Evolutionary conservation across 495 filamentous ascomycete species (phyloP).

Genomic region (Hypomontagnella submonticulosa): DNA sequence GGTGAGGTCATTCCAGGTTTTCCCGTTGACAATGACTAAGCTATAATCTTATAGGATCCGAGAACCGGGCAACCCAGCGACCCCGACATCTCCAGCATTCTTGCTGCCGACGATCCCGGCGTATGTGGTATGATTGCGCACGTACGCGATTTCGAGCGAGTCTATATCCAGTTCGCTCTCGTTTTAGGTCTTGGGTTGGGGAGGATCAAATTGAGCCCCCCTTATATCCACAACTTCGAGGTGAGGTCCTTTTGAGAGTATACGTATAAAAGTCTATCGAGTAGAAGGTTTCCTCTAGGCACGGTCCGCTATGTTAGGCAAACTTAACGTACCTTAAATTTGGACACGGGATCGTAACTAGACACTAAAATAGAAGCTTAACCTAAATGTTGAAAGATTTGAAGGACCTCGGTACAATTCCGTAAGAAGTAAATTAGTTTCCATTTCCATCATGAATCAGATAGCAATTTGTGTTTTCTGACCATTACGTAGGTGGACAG

Average conservation of each 20-base stretch:
- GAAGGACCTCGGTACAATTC: not conserved
- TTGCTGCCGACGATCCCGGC: constrained; percentile 18
- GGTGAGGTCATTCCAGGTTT: constrained; percentile 20
- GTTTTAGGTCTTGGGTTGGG: not conserved
- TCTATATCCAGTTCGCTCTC: not conserved
- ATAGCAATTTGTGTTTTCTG: too few species aligned
- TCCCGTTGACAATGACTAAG: constrained; percentile 19
- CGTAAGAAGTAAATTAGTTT: not conserved
- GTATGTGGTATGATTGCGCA: constrained; percentile 16
- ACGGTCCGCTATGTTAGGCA: constrained; percentile 18
- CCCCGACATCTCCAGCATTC: not conserved
- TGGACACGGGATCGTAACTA: not conserved
- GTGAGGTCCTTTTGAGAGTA: not conserved
- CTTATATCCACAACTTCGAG: constrained; percentile 8
- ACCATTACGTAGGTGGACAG: too few species aligned
- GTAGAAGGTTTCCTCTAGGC: constrained; percentile 13
- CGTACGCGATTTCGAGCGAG: constrained; percentile 1
- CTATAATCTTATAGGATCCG: constrained; percentile 10
- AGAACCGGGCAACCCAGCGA: constrained; percentile 8
- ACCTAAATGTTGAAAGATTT: constrained; percentile 2
- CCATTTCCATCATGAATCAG: too few species aligned
- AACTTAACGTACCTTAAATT: constrained; percentile 1
- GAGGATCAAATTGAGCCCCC: not conserved
- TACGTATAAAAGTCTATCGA: too few species aligned
- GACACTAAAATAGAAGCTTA: constrained; percentile 33